Conservation (phyloP, 371 early-diverging fungal genomes). For the Mucor sp. region DNA sequence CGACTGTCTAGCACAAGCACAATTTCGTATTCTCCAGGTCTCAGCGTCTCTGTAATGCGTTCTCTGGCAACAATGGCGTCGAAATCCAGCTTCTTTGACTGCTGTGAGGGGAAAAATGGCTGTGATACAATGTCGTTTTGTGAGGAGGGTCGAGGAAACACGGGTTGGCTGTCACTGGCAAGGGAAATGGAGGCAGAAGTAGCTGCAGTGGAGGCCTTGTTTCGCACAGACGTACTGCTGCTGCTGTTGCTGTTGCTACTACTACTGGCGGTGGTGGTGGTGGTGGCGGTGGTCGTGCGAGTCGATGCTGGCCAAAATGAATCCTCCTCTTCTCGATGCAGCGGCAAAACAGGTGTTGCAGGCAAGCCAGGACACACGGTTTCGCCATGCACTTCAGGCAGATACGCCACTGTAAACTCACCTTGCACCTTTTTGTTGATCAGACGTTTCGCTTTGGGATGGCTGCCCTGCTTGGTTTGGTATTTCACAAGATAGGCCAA, state of each 20-base stretch:
- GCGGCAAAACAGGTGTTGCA: conserved; percentile 20
- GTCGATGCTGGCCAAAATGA: conserved; percentile 20
- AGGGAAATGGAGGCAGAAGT: not conserved
- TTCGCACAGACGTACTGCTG: not conserved
- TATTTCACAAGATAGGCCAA: conserved; percentile 37
- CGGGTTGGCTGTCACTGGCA: not conserved
- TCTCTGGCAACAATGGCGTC: not conserved
- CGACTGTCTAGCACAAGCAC: conserved; percentile 81
- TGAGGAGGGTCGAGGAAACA: too few relatives aligned
- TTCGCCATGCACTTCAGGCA: conserved; percentile 19
- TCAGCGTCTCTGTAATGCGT: conserved; percentile 3
- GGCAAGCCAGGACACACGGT: conserved; percentile 37
- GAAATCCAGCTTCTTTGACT: not conserved
- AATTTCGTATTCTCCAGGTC: conserved; percentile 71
- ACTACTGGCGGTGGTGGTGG: too few relatives aligned
- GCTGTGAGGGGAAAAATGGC: not conserved
- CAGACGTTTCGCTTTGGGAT: conserved; percentile 17
- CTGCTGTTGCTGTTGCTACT: too few relatives aligned
- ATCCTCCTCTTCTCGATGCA: conserved; percentile 22
- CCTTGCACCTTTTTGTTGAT: not conserved
- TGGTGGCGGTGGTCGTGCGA: too few relatives aligned
- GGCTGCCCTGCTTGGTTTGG: conserved; percentile 22
- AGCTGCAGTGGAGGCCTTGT: not conserved
- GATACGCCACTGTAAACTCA: conserved; percentile 18
- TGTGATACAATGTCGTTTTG: not conserved